Evolutionary conservation across 2,329 filamentous ascomycete genomes (phyloP).

Genomic region (Aspergillus glaucus): DNA sequence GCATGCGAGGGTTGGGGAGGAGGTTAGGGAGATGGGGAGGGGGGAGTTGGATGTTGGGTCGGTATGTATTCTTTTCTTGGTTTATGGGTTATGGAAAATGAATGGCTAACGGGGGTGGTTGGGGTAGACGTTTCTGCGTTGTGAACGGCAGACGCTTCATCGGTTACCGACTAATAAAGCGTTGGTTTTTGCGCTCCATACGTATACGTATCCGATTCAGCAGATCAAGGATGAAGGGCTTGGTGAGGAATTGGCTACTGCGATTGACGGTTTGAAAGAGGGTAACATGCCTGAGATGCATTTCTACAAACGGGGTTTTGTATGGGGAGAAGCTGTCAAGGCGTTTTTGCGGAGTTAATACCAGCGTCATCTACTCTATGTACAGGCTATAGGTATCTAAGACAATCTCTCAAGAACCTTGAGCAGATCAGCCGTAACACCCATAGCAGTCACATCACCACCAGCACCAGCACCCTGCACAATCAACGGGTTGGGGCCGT

Average conservation of each 20-base stretch:
- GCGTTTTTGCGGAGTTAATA: conserved; percentile 38
- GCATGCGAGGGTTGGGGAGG: conserved; percentile 22
- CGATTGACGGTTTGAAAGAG: conserved; percentile 53
- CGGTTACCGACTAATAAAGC: conserved; percentile 49
- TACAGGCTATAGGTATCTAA: background rate
- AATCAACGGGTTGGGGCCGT: conserved; percentile 84
- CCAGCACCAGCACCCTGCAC: conserved; percentile 92
- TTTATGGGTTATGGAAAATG: background rate
- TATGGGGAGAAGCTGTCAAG: conserved; percentile 53
- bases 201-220: conserved; percentile 52
- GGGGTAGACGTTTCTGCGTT: conserved; percentile 44
- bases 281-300: conserved; percentile 54
- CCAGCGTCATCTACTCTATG: conserved; percentile 11
- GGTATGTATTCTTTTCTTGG: background rate
- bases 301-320: conserved; percentile 52
- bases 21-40: conserved; percentile 14
- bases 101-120: conserved; percentile 1
- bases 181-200: conserved; percentile 58
- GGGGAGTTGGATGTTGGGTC: conserved; percentile 41
- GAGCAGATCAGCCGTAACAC: conserved; percentile 85
- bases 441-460: conserved; percentile 95
- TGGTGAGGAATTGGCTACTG: conserved; percentile 48
- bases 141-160: conserved; percentile 58
- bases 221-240: conserved; percentile 53
- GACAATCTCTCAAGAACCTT: conserved; percentile 71